phyloP scores from a whole-genome alignment of 2,329 filamentous ascomycete species.

The Cladosporium halotolerans region DNA sequence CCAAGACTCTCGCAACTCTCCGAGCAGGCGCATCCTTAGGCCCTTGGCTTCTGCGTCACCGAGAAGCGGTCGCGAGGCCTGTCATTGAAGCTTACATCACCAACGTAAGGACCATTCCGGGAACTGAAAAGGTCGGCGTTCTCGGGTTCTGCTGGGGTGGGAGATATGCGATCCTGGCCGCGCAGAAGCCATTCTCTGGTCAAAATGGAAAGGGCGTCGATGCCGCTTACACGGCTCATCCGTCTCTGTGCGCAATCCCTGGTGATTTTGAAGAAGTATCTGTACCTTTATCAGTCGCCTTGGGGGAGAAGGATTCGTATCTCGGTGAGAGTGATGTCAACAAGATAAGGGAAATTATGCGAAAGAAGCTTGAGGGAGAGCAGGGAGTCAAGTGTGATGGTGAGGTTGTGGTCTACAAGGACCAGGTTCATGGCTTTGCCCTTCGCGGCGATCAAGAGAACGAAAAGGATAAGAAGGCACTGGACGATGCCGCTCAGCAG shows the following conservation, averaged over 20 bases:
- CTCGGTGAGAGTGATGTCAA: conserved; percentile 34
- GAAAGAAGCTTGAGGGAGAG: conserved; percentile 32
- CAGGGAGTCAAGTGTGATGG: conserved; percentile 21
- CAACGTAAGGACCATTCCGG: conserved; percentile 33
- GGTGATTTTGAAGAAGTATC: conserved; percentile 36
- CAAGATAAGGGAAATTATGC: conserved; percentile 37
- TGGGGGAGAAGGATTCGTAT: conserved; percentile 39
- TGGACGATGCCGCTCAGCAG: conserved; percentile 38
- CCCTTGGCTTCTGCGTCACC: conserved; percentile 40
- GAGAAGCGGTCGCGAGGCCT: conserved; percentile 37
- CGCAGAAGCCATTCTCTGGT: conserved; percentile 19
- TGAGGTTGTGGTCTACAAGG: conserved; percentile 39
- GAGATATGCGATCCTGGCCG: conserved; percentile 34
- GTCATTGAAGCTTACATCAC: conserved; percentile 41
- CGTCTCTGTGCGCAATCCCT: conserved; percentile 37
- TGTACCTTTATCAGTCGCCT: conserved; percentile 36
- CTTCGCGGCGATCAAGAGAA: conserved; percentile 38
- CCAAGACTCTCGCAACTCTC: conserved; percentile 37
- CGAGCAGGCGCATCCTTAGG: conserved; percentile 36
- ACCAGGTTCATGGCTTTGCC: conserved; percentile 42
- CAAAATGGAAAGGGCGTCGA: conserved; percentile 32
- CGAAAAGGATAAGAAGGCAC: conserved; percentile 42
- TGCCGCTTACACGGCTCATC: conserved; percentile 38
- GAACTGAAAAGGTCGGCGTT: conserved; percentile 39
- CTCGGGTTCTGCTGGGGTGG: conserved; percentile 47